A percentile compares a stretch with the other conserved stretches of the same genome.
These are phyloP conservation scores for Erigeron canadensis DNA, from an alignment of 129 eudicot species.

Conservation along the genomic window DNA sequence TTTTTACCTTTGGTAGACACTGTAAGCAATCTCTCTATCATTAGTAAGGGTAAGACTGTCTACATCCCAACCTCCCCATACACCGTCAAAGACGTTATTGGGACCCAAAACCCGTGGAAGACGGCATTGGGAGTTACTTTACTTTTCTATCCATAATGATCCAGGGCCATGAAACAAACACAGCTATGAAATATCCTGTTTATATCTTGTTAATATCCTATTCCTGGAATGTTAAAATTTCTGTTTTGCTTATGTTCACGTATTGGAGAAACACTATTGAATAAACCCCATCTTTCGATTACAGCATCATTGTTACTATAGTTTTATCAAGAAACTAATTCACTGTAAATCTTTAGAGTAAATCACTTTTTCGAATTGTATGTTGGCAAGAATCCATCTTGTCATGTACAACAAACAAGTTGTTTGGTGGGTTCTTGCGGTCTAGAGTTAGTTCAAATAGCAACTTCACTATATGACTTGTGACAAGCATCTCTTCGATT, in stretches of 20 bases:
- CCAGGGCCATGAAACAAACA: no score
- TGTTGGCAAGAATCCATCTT: slow-evolving; percentile 1
- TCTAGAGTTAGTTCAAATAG: slow-evolving; percentile 27
- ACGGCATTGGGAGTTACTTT: no score
- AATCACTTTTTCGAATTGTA: not conserved
- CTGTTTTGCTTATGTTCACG: not conserved
- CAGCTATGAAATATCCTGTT: no score
- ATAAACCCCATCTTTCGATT: not conserved
- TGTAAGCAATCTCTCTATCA: no score
- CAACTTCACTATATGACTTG: slow-evolving; percentile 20
- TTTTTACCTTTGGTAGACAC: no score
- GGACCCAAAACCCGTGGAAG: no score
- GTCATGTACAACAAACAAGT: slow-evolving; percentile 17
- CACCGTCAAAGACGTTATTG: no score
- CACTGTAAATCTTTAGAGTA: not conserved
- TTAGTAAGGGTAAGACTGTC: no score
- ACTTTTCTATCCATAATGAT: no score
- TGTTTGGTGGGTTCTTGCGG: slow-evolving; percentile 21
- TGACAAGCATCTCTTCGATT: no score
- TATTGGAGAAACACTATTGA: not conserved
- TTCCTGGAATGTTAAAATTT: not conserved
- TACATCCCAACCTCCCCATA: no score
- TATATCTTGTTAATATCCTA: no score
- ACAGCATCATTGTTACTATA: not conserved
- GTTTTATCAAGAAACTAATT: not conserved